Percentiles rank a stretch among this genome's conserved stretches.
phyloP scores from a whole-genome alignment of 2,329 filamentous ascomycete species.

The Trichoderma endophyticum region DNA sequence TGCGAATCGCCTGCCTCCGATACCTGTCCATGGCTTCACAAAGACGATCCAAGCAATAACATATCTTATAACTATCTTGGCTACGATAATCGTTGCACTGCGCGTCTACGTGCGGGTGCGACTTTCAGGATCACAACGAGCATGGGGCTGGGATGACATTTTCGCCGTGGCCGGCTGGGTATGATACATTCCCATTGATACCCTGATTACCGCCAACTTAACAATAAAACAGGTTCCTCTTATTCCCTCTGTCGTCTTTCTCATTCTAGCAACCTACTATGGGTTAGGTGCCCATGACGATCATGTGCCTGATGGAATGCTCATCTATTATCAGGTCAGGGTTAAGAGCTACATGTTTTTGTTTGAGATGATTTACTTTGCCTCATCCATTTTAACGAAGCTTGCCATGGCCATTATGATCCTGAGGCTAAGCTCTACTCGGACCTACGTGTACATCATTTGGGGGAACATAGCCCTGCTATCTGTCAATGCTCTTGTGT shows the following conservation, averaged over 20 bases:
- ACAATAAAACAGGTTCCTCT: not conserved
- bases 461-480: not conserved
- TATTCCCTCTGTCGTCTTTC: not conserved
- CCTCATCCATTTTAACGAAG: not conserved
- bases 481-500: not conserved
- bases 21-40: not conserved
- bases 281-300: not conserved
- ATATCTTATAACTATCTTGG: not conserved
- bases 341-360: not conserved
- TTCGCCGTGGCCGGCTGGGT: not conserved
- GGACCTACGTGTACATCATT: not conserved
- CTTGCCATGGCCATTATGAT: constrained; percentile 5
- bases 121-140: not conserved
- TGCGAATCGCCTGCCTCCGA: not conserved
- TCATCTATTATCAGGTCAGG: not conserved
- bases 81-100: not conserved
- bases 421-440: not conserved
- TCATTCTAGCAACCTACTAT: not conserved
- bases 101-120: not conserved
- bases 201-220: not conserved
- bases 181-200: not conserved
- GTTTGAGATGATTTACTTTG: not conserved
- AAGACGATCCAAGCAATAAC: not conserved
- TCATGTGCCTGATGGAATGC: not conserved
- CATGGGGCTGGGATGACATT: not conserved